Base-by-base conservation (phyloP, 1,284 basidiomycete genomes). In the Ustilago bromivora region DNA sequence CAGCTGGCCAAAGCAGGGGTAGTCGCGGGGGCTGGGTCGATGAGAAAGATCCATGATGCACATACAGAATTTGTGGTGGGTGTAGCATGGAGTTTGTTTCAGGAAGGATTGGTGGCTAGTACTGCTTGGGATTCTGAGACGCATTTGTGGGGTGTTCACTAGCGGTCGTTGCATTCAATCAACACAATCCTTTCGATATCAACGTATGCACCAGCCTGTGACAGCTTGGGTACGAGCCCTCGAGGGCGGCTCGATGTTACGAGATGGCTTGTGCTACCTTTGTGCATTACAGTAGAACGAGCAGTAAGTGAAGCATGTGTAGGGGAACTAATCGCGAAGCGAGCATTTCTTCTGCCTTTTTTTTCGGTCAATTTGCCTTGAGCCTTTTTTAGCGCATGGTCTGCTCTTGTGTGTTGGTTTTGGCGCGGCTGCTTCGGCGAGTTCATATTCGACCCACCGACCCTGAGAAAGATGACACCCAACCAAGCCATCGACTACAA, bases 41-140 rank as follows among this genome's bases (percentile, higher is more conserved):
- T 84, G 53, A 79, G 85, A 57, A 87, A 91, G 69, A 91, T 94
- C 38, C 92, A 96, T 82, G 92, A 94, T 84, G 88, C 90, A 8
- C 96, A 99, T 85, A 95, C 94, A 3, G 96, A 98, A 87, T 99
- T 99, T 86, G 94, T 96, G 19, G 93, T 94, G 55, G 95, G 94
- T 0, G 92, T 94, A 75, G 90, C 90, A 23, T 99, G 96, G 96
- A 88, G 88, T 36, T 80, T 90, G 79, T 96, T 93, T 77, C 93
- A 96, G 63, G 91, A 93, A 78, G 93, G 93, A 1, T 84, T 95
- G 17, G 82, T 98, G 60, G 95, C 94, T 23, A 95, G 91, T 76
- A 95, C 93, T 83, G 91, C 93, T 57, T 98, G 95, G 96, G 95
- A 98, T 80, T 90, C 92, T 79, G 90, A 91, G 86, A 87, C 96